Conservation (phyloP, 139 green algal species). For the Picochlorum sp. region DNA sequence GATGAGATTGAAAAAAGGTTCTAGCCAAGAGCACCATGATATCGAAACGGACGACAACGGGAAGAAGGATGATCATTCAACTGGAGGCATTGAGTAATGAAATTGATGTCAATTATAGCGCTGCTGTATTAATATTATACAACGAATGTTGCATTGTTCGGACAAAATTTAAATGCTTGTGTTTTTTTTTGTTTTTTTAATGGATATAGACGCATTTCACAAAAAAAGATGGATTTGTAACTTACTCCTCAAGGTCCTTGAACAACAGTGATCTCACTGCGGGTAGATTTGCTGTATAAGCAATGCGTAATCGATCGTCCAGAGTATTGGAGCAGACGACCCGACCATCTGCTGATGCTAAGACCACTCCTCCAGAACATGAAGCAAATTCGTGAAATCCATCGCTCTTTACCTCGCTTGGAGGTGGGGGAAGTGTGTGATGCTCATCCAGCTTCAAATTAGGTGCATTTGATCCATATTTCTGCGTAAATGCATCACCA, state of each 20-base stretch:
- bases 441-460: conserved; percentile 49
- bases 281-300: conserved; percentile 65
- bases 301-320: conserved; percentile 77
- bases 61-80: background rate
- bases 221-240: background rate
- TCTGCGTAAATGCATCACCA: conserved; percentile 14
- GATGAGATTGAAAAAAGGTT: conserved; percentile 48
- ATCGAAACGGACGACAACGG: background rate
- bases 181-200: too few species aligned
- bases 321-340: conserved; percentile 93
- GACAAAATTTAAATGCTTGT: too few species aligned
- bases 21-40: conserved; percentile 3
- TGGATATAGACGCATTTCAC: background rate
- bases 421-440: conserved; percentile 54
- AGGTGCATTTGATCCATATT: conserved; percentile 36
- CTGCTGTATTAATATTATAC: too few species aligned
- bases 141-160: too few species aligned
- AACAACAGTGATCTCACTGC: conserved; percentile 65
- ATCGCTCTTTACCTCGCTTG: conserved; percentile 23
- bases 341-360: conserved; percentile 69
- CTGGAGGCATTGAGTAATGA: too few species aligned
- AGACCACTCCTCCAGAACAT: conserved; percentile 75
- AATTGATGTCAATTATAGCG: too few species aligned
- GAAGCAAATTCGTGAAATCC: conserved; percentile 35
- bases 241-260: conserved; percentile 2